Percentiles rank a stretch among this genome's conserved stretches.
These are phyloP conservation scores for Linnemannia hyalina DNA, from an alignment of 192 early-diverging fungal genomes.

Conservation along the genomic window DNA sequence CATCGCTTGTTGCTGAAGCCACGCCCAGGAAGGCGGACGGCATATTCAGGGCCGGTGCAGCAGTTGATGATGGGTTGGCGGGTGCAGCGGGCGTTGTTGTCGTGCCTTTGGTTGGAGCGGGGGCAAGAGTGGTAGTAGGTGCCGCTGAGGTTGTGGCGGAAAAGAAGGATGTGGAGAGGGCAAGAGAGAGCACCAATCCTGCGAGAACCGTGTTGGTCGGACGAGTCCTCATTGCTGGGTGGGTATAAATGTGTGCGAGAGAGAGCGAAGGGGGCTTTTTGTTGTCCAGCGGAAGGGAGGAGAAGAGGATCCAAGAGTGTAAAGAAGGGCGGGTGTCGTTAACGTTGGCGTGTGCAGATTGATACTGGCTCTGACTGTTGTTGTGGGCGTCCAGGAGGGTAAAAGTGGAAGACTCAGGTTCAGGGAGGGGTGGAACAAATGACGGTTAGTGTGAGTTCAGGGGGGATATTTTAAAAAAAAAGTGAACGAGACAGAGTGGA, in stretches of 20 bases:
- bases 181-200: not conserved
- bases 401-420: not conserved
- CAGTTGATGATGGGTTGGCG: not conserved
- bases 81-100: not conserved
- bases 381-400: no score
- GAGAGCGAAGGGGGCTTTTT: not conserved
- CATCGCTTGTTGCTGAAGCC: slow-evolving; percentile 23
- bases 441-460: not conserved
- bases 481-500: not conserved
- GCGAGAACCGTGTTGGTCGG: slow-evolving; percentile 1
- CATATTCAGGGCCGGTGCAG: not conserved
- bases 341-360: no score
- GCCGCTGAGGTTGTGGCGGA: not conserved
- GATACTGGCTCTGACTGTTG: no score
- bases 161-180: not conserved
- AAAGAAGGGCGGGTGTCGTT: no score
- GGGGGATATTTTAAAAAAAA: not conserved
- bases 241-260: not conserved
- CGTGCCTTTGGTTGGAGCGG: not conserved
- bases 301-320: no score
- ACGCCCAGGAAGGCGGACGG: slow-evolving; percentile 22
- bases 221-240: slow-evolving; percentile 15
- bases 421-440: not conserved
- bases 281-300: not conserved
- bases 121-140: not conserved